A percentile compares a stretch with the other conserved stretches of the same genome.
Evolutionary conservation across 1,284 basidiomycete species (phyloP).

Genomic region (Somion occarium): DNA sequence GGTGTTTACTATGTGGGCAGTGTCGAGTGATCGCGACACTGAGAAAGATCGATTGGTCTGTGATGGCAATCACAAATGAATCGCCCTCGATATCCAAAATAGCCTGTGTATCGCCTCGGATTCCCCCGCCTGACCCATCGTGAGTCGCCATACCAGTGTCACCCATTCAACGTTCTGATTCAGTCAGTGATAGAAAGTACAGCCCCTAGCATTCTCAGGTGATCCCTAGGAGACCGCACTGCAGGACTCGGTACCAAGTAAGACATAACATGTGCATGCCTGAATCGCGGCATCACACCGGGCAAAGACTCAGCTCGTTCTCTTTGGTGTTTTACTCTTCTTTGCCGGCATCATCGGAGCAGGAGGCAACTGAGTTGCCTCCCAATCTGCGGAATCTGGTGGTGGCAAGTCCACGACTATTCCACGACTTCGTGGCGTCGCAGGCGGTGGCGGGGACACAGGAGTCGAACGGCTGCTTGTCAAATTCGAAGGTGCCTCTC

Average conservation of each 20-base stretch:
- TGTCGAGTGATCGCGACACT: background rate
- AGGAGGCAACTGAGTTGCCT: constrained; percentile 36
- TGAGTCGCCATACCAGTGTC: background rate
- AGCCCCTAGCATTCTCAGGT: background rate
- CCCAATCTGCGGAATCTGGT: constrained; percentile 45
- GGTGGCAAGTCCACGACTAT: constrained; percentile 35
- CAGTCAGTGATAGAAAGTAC: background rate
- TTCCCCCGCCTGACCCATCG: background rate
- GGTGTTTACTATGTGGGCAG: background rate
- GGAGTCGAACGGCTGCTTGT: background rate
- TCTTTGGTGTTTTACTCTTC: background rate
- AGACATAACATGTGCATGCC: too few species aligned
- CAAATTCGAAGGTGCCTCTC: background rate
- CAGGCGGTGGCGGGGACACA: background rate
- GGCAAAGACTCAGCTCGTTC: background rate
- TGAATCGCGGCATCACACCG: too few species aligned
- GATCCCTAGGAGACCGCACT: background rate
- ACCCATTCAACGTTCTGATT: background rate
- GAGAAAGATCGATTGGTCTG: background rate
- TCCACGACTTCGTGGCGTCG: background rate
- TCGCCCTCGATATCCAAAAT: background rate
- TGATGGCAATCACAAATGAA: background rate
- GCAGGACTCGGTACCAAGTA: background rate
- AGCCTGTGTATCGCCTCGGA: background rate
- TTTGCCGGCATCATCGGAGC: constrained; percentile 24